A percentile compares a stretch with the other conserved stretches of the same genome.
Conservation (phyloP, 1,284 basidiomycete species). For the Ceratobasidium sp. region DNA sequence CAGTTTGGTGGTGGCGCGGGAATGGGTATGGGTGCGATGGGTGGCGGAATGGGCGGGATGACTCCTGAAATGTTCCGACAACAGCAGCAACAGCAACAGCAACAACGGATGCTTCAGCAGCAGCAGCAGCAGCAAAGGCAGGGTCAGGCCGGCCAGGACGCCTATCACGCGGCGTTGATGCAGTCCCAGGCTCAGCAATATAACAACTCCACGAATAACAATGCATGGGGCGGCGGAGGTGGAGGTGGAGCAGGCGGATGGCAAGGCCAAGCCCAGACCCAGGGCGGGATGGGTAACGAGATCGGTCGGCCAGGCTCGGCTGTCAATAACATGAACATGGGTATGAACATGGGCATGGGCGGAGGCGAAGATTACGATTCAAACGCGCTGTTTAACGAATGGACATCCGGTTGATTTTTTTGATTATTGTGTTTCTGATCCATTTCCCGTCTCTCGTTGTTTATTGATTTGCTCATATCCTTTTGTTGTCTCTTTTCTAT, state of each 20-base stretch:
- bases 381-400: slow-evolving; percentile 37
- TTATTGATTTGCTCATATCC: not conserved
- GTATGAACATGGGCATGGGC: slow-evolving; percentile 12
- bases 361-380: slow-evolving; percentile 21
- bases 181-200: slow-evolving; percentile 28
- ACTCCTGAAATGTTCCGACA: slow-evolving; percentile 15
- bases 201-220: not conserved
- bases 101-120: not conserved
- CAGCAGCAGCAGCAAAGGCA: not conserved
- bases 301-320: not conserved
- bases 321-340: not conserved
- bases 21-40: not conserved
- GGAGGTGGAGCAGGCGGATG: not conserved
- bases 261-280: not conserved
- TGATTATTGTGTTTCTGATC: not conserved
- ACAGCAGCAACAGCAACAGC: slow-evolving; percentile 1
- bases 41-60: not conserved
- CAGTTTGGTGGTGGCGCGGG: slow-evolving; percentile 3
- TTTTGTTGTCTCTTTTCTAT: not conserved
- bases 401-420: slow-evolving; percentile 26
- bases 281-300: not conserved
- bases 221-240: not conserved
- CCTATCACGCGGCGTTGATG: slow-evolving; percentile 33
- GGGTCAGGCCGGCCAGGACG: slow-evolving; percentile 8
- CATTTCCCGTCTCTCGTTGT: not conserved